Base-by-base conservation (phyloP, 139 green algal genomes). In the Tetraselmis chui region DNA sequence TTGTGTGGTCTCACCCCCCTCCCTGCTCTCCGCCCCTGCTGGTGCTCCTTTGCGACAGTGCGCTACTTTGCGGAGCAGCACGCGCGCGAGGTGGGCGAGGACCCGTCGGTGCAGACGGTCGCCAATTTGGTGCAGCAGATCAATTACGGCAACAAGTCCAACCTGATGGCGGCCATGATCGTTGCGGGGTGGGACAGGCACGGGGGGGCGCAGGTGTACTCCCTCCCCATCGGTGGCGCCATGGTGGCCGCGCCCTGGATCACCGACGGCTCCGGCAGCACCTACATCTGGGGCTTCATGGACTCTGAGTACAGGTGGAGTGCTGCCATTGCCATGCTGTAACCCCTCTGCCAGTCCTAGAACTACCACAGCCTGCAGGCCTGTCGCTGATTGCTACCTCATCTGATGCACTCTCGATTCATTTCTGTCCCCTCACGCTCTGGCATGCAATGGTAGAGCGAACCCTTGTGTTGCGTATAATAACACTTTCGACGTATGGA, bases 111-210 rank as follows among this genome's bases (percentile, higher is more conserved):
- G 29, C 84, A 91, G 59, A 92, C 92, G 1, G 93, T 95, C 11
- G 96, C 95, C 1, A 98, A 96, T 24, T 89, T 98, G 1, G 92
- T 97, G 0, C 91, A 86, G 78, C 84, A 96, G 91, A 95, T 98
- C 81, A 96, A 96, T 84, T 98, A 97, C 83, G 84, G 92, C 80
- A 95, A 98, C 88, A 97, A 99, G 87, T 85, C 95, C 77, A 85
- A 88, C 78, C 89, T 99, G n/a, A 83, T 94, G 59, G 95, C 94
- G 0, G 96, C 93, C 2, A 94, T 98, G 89, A 93, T 99, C 74
- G 92, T 99, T 28, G 96, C 91, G n/a, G 96, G 96, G 2, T 99
- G 91, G 88, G 96, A 99, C 85, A 79, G 85, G 29, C 28, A 90
- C 1, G 80, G 89, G 0, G 96, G 96, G 2, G 67, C 25, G 27